phyloP scores from a whole-genome alignment of 2,329 filamentous ascomycete genomes.

The Colletotrichum spinosum region DNA sequence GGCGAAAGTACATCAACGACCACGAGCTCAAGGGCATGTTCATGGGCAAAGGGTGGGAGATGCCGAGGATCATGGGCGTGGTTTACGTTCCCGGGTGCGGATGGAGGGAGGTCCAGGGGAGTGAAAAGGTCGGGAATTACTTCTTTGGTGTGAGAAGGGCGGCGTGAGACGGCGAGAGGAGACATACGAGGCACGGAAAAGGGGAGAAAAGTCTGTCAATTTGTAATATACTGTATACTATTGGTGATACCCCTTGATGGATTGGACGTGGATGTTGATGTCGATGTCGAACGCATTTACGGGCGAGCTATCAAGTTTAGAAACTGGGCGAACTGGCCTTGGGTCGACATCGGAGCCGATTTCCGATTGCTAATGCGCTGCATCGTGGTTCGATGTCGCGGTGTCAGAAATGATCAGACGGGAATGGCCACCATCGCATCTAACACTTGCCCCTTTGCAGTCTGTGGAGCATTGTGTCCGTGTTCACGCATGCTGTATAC shows the following conservation, averaged over 20 bases:
- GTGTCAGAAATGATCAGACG: slow-evolving; percentile 24
- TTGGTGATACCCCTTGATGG: slow-evolving; percentile 21
- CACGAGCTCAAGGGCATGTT: slow-evolving; percentile 75
- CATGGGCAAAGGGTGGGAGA: slow-evolving; percentile 68
- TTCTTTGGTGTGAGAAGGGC: slow-evolving; percentile 83
- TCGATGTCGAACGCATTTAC: background rate
- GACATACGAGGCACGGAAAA: background rate
- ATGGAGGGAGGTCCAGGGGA: slow-evolving; percentile 85
- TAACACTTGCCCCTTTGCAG: background rate
- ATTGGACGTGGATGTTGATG: background rate
- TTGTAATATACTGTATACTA: slow-evolving; percentile 29
- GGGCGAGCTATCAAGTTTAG: too few relatives aligned
- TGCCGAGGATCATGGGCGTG: slow-evolving; percentile 77
- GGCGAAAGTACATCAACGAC: slow-evolving; percentile 94
- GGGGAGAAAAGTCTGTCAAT: background rate
- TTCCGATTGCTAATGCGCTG: slow-evolving; percentile 19
- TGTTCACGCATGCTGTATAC: background rate
- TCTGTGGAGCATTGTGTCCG: background rate
- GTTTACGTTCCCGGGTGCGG: slow-evolving; percentile 91
- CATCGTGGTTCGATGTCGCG: slow-evolving; percentile 9
- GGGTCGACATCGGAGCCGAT: background rate
- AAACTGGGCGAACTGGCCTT: too few relatives aligned
- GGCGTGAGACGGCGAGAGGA: slow-evolving; percentile 27
- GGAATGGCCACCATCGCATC: background rate
- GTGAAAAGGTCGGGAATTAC: slow-evolving; percentile 93